Conservation (phyloP, 495 filamentous ascomycete genomes). For the Penicillium psychrofluorescens region DNA sequence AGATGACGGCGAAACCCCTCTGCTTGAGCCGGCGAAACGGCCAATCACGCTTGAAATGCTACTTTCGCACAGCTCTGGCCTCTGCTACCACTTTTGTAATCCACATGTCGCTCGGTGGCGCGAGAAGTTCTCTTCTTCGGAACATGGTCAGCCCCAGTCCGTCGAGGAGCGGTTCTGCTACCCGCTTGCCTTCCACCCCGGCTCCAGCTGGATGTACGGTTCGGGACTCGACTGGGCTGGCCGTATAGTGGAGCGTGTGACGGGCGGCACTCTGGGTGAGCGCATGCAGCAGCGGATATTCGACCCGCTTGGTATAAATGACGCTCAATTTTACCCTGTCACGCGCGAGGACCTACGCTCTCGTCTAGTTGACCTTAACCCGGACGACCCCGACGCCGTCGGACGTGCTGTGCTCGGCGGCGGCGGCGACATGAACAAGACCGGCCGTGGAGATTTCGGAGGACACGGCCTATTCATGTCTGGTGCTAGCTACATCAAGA, state of each 20-base stretch:
- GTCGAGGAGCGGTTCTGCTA: constrained; percentile 20
- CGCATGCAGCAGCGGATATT: constrained; percentile 42
- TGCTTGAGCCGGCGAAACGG: constrained; percentile 14
- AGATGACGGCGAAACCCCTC: constrained; percentile 15
- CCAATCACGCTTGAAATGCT: constrained; percentile 38
- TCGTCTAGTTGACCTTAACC: constrained; percentile 27
- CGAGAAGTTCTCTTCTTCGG: constrained; percentile 14
- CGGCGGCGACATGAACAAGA: constrained; percentile 15
- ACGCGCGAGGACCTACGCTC: constrained; percentile 24
- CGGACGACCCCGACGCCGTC: constrained; percentile 15
- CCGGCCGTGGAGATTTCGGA: constrained; percentile 33
- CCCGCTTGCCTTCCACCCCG: constrained; percentile 43
- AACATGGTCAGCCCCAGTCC: not conserved
- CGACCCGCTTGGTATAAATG: constrained; percentile 31
- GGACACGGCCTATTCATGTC: constrained; percentile 46
- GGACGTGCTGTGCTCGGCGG: constrained; percentile 18
- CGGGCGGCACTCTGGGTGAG: constrained; percentile 27
- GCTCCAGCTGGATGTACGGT: constrained; percentile 43
- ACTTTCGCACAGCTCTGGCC: constrained; percentile 43
- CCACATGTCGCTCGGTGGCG: constrained; percentile 29
- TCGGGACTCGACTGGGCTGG: constrained; percentile 47
- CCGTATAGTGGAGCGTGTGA: constrained; percentile 32
- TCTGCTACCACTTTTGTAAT: constrained; percentile 35
- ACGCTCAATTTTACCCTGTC: constrained; percentile 34
- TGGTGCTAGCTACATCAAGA: constrained; percentile 39